A percentile compares a stretch with the other conserved stretches of the same genome.
phyloP scores from a whole-genome alignment of 768 basidiomycete species.

The Paxillus ammoniavirescens region DNA sequence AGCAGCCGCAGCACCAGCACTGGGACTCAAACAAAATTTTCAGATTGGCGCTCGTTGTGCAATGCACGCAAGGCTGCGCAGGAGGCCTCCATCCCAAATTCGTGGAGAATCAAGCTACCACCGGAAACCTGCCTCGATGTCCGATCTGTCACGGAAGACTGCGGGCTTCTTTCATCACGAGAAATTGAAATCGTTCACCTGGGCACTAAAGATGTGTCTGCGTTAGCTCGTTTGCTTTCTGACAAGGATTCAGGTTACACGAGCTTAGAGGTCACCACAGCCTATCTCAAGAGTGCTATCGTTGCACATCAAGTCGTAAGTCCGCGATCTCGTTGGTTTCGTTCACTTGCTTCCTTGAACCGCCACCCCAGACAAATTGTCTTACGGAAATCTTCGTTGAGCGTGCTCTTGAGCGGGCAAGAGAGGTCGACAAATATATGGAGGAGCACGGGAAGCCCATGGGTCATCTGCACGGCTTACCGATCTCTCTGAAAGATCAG shows the following conservation, averaged over 20 bases:
- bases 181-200: slow-evolving; percentile 23
- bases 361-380: slow-evolving; percentile 22
- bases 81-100: slow-evolving; percentile 22
- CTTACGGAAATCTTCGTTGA: slow-evolving; percentile 28
- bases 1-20: no score
- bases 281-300: slow-evolving; percentile 29
- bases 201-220: slow-evolving; percentile 23
- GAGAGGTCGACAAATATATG: slow-evolving; percentile 23
- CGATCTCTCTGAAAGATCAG: slow-evolving; percentile 44
- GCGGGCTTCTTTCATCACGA: slow-evolving; percentile 21
- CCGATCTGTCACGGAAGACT: slow-evolving; percentile 18
- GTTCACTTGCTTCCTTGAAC: neutral
- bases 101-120: slow-evolving; percentile 21
- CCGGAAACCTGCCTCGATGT: slow-evolving; percentile 18
- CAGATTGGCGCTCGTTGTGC: slow-evolving; percentile 24
- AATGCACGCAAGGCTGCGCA: slow-evolving; percentile 16
- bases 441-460: slow-evolving; percentile 18
- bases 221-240: slow-evolving; percentile 20
- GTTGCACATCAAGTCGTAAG: slow-evolving; percentile 26
- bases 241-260: slow-evolving; percentile 21
- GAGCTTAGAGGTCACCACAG: slow-evolving; percentile 26
- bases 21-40: neutral
- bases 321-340: neutral
- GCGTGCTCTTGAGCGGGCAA: slow-evolving; percentile 24
- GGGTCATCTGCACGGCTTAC: slow-evolving; percentile 52